Percentiles rank a stretch among this genome's conserved stretches.
Evolutionary conservation across 345 rosid genomes (phyloP).

Genomic region (Stellera chamaejasme): DNA sequence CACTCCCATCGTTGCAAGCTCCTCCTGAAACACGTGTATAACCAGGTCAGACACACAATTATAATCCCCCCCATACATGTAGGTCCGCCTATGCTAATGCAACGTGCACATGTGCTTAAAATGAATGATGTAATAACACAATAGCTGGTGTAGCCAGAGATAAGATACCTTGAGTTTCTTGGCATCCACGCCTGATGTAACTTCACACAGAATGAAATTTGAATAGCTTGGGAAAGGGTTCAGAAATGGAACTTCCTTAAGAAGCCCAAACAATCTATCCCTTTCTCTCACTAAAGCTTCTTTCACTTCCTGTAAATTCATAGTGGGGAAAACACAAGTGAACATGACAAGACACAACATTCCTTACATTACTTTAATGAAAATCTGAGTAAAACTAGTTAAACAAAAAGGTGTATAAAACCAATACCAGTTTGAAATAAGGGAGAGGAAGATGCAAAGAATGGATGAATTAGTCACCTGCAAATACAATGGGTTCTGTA

Average conservation of each 20-base stretch:
- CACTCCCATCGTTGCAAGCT: conserved; percentile 80
- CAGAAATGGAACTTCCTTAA: conserved; percentile 73
- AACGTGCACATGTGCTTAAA: neutral
- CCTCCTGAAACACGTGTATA: conserved; percentile 40
- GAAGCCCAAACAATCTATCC: conserved; percentile 61
- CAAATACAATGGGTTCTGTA: conserved; percentile 60
- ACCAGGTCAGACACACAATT: too few species aligned
- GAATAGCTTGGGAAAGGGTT: conserved; percentile 74
- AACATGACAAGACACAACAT: neutral
- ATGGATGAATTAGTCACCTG: conserved; percentile 29
- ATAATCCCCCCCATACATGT: too few species aligned
- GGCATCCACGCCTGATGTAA: conserved; percentile 70
- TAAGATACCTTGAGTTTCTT: conserved; percentile 69
- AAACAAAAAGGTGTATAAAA: neutral
- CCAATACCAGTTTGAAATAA: neutral
- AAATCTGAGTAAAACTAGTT: neutral
- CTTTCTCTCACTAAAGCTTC: conserved; percentile 63
- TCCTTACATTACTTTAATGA: neutral
- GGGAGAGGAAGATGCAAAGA: conserved; percentile 2
- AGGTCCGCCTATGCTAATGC: neutral
- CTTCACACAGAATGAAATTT: conserved; percentile 85
- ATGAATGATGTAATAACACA: too few species aligned
- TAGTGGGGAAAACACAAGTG: neutral
- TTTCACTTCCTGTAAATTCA: conserved; percentile 51
- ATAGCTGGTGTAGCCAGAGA: neutral